phyloP scores from a whole-genome alignment of 768 basidiomycete species.

The Pleurotus cornucopiae region DNA sequence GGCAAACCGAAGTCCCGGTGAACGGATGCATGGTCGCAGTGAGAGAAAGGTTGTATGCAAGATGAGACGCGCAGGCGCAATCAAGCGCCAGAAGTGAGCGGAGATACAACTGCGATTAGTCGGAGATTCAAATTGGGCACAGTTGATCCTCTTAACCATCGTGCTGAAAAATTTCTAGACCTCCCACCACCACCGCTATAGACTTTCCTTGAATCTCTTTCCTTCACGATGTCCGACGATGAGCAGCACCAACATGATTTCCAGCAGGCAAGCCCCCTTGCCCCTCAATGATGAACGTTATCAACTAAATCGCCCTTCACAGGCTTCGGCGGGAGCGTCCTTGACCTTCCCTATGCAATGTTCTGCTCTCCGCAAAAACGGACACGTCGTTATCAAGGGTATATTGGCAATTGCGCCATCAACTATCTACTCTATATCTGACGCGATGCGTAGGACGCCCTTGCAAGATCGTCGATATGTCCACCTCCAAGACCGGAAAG shows the following conservation, averaged over 20 bases:
- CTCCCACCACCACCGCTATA: background rate
- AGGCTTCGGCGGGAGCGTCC: conserved; percentile 76
- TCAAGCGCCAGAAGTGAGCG: background rate
- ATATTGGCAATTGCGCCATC: background rate
- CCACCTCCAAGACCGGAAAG: conserved; percentile 99
- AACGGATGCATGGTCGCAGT: conserved; percentile 59
- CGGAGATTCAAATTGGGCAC: conserved; percentile 29
- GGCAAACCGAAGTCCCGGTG: conserved; percentile 68
- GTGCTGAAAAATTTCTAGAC: conserved; percentile 6
- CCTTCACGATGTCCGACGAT: conserved; percentile 79
- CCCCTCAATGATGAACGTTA: background rate
- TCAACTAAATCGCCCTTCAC: conserved; percentile 14
- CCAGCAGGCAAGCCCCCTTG: conserved; percentile 54
- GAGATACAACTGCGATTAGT: conserved; percentile 1
- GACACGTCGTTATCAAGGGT: conserved; percentile 96
- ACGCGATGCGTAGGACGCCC: conserved; percentile 56
- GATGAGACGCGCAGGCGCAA: no score
- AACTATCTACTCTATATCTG: conserved; percentile 7
- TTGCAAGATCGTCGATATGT: conserved; percentile 99
- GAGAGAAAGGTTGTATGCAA: background rate
- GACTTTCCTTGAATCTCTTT: conserved; percentile 18
- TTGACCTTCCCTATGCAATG: conserved; percentile 87
- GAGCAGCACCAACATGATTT: conserved; percentile 84
- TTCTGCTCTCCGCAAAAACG: conserved; percentile 91
- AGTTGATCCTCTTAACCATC: conserved; percentile 28